These are phyloP conservation scores for Spencermartinsiella europaea DNA, from an alignment of 805 yeast genomes.

Conservation along the genomic window DNA sequence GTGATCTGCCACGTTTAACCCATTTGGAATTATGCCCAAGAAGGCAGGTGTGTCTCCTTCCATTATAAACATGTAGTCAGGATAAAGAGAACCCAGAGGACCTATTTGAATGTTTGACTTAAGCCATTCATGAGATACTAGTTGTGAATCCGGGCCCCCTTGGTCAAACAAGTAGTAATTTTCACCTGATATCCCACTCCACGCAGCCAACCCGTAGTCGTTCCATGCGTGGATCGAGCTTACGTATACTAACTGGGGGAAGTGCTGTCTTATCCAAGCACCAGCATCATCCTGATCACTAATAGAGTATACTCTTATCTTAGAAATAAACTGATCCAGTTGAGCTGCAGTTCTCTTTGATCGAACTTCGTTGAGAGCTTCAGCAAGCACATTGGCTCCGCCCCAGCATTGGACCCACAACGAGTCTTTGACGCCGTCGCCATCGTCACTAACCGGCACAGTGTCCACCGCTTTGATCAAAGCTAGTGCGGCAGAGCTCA, in stretches of 20 bases:
- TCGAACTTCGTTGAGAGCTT: not conserved
- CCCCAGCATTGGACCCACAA: constrained; percentile 1
- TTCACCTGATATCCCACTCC: constrained; percentile 1
- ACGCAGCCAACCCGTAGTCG: not conserved
- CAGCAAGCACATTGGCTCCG: constrained; percentile 1
- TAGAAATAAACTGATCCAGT: not conserved
- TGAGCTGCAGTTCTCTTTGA: not conserved
- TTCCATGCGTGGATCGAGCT: not conserved
- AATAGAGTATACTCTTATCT: not conserved
- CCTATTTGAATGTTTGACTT: not conserved
- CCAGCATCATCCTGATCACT: constrained; percentile 1
- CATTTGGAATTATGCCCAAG: not conserved
- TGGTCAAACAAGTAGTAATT: not conserved
- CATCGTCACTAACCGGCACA: not conserved
- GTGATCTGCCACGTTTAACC: not conserved
- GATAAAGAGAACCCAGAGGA: not conserved
- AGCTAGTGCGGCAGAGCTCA: not conserved
- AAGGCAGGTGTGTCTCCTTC: constrained; percentile 1
- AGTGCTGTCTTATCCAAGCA: not conserved
- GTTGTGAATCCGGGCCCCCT: not conserved
- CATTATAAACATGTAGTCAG: constrained; percentile 1
- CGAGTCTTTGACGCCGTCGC: too few species aligned
- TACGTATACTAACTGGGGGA: not conserved
- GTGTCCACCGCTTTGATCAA: not conserved
- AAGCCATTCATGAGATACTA: not conserved